phyloP scores from a whole-genome alignment of 176 grass and related monocot genomes.

The Guadua angustifolia region DNA sequence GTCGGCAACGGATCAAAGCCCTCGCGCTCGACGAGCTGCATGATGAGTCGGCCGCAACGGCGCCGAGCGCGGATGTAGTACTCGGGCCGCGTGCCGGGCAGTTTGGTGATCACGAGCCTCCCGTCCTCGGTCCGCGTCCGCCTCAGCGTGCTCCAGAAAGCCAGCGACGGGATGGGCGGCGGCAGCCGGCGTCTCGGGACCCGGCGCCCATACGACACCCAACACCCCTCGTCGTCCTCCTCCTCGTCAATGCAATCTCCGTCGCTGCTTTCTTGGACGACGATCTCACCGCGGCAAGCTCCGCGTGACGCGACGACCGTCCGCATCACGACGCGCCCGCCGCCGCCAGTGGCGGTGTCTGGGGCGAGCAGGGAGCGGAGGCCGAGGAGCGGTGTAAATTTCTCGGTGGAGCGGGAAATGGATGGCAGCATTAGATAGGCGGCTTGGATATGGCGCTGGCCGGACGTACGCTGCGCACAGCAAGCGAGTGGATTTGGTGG shows the following conservation, averaged over 20 bases:
- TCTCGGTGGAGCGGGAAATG: slow-evolving; percentile 3
- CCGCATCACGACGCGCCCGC: neutral
- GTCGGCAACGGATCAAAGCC: neutral
- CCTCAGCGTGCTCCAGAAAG: slow-evolving; percentile 34
- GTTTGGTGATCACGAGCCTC: slow-evolving; percentile 50
- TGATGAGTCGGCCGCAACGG: slow-evolving; percentile 31
- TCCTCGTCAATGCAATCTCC: neutral
- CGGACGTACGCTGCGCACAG: neutral
- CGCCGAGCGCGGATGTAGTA: slow-evolving; percentile 42
- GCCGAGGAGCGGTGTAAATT: slow-evolving; percentile 36
- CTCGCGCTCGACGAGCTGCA: slow-evolving; percentile 46
- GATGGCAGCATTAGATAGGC: slow-evolving; percentile 22
- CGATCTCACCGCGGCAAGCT: neutral
- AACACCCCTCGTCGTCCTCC: slow-evolving; percentile 10
- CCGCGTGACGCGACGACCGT: neutral
- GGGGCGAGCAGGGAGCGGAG: slow-evolving; percentile 41
- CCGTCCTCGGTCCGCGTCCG: slow-evolving; percentile 47
- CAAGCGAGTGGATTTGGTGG: neutral
- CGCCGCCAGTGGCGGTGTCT: neutral
- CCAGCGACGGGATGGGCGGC: slow-evolving; percentile 60
- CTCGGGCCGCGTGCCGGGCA: slow-evolving; percentile 26
- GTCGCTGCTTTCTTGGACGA: neutral
- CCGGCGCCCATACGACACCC: slow-evolving; percentile 44
- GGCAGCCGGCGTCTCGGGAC: slow-evolving; percentile 45
- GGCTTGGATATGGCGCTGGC: neutral